Conservation (phyloP, 1,139 yeast genomes). For the Lodderomyces oxycetoniae region DNA sequence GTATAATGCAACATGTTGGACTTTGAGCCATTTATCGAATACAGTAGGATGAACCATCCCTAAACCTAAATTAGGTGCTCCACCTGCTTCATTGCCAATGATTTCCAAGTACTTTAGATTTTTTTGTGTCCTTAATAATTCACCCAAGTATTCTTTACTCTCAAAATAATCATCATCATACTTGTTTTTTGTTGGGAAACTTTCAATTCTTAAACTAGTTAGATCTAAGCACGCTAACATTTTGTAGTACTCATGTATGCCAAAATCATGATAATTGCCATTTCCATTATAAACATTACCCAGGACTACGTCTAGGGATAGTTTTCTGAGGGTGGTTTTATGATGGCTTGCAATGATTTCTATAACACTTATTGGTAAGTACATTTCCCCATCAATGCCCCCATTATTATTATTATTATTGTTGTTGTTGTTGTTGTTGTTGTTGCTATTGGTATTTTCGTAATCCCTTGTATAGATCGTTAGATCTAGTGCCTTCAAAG, state of each 20-base stretch:
- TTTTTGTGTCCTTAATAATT: constrained; percentile 19
- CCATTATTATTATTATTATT: background rate
- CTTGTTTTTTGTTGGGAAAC: too few relatives aligned
- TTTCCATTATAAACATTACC: background rate
- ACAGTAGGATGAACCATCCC: constrained; percentile 53
- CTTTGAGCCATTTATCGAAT: constrained; percentile 54
- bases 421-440: too few relatives aligned
- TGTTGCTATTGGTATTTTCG: too few relatives aligned
- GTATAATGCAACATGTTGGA: constrained; percentile 48
- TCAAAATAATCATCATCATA: background rate
- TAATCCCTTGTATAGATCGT: background rate
- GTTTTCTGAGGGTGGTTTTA: background rate
- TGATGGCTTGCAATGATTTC: background rate
- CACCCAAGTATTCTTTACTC: background rate
- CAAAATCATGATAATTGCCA: background rate
- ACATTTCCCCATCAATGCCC: background rate
- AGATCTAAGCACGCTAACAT: constrained; percentile 22
- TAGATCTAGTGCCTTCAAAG: background rate
- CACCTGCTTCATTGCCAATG: constrained; percentile 50
- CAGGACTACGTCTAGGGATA: background rate
- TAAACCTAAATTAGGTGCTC: constrained; percentile 52
- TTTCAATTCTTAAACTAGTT: constrained; percentile 27
- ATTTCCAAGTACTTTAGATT: constrained; percentile 38
- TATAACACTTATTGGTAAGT: too few relatives aligned
- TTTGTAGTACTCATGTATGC: constrained; percentile 3